Conservation (phyloP, 345 rosid species). For the Brassica cretica region DNA sequence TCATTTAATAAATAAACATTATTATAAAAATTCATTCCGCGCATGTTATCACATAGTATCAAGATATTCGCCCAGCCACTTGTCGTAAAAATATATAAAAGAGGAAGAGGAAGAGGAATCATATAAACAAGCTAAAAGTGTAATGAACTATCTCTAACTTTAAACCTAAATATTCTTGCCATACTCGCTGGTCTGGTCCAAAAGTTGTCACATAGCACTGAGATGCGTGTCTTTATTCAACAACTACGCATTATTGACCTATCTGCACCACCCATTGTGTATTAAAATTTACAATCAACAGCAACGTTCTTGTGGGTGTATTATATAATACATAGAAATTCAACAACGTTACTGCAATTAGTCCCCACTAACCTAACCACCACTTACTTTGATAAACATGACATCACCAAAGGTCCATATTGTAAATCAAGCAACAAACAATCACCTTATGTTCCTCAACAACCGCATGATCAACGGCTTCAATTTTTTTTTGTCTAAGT, state of each 20-base stretch:
- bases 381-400: slow-evolving; percentile 4
- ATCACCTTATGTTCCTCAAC: slow-evolving; percentile 11
- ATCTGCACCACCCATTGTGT: slow-evolving; percentile 7
- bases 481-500: neutral
- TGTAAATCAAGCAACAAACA: slow-evolving; percentile 3
- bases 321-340: slow-evolving; percentile 2
- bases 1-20: no score
- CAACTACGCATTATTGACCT: slow-evolving; percentile 23
- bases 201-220: neutral
- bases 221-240: slow-evolving; percentile 14
- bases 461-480: neutral
- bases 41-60: no score
- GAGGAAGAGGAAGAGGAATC: neutral
- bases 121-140: neutral
- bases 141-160: neutral
- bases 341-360: neutral
- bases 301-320: neutral
- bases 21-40: no score
- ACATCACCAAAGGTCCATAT: slow-evolving; percentile 14
- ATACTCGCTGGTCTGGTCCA: slow-evolving; percentile 4
- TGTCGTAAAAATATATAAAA: neutral
- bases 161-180: neutral
- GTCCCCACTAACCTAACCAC: slow-evolving; percentile 7
- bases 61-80: neutral
- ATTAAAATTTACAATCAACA: neutral